These are phyloP conservation scores for Hypericum perforatum DNA, from an alignment of 345 rosid genomes.

Conservation along the genomic window DNA sequence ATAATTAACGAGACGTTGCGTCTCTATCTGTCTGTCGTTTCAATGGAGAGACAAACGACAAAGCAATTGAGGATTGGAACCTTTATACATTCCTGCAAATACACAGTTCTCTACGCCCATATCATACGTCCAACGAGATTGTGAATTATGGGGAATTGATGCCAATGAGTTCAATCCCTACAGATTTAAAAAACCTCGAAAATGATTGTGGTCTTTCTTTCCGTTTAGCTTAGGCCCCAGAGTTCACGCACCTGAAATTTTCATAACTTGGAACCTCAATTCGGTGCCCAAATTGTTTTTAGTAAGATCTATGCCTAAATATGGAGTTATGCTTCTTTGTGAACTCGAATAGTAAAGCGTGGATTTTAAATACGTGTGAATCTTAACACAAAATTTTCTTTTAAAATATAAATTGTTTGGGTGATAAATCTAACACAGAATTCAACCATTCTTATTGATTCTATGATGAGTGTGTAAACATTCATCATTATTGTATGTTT, in stretches of 20 bases:
- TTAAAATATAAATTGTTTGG: too few relatives aligned
- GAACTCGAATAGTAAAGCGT: too few relatives aligned
- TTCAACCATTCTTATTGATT: too few relatives aligned
- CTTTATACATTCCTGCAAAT: background rate
- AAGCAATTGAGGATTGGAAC: background rate
- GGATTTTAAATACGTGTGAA: too few relatives aligned
- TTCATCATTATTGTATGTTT: too few relatives aligned
- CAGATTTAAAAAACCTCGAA: background rate
- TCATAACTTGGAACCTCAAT: background rate
- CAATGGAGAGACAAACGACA: background rate
- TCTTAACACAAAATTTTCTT: too few relatives aligned
- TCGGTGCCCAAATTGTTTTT: background rate
- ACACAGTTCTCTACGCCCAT: background rate
- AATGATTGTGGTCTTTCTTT: background rate
- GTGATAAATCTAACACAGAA: too few relatives aligned
- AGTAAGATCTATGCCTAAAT: background rate
- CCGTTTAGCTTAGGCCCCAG: background rate
- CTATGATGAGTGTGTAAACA: too few relatives aligned
- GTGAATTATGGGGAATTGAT: background rate
- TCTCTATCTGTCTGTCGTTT: background rate
- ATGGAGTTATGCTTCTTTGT: too few relatives aligned
- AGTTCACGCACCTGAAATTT: background rate
- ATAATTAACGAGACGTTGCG: background rate
- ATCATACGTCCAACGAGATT: background rate
- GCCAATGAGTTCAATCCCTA: background rate